Conservation (phyloP, 768 basidiomycete genomes). For the Exsudoporus frostii region DNA sequence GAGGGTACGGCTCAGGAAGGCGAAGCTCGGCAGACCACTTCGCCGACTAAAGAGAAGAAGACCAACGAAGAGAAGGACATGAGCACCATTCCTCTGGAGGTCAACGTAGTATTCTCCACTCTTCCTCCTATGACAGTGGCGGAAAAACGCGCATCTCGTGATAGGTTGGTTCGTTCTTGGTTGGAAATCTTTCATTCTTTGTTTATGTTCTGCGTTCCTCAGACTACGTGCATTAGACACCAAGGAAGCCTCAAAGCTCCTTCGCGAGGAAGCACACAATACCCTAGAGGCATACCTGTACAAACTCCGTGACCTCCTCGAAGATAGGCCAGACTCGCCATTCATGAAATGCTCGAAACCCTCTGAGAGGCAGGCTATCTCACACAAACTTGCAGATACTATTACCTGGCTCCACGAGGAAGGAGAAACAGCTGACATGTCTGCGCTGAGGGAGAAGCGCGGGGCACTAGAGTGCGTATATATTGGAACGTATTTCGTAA, state of each 20-base stretch:
- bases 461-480: conserved; percentile 74
- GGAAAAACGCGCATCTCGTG: conserved; percentile 70
- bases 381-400: conserved; percentile 65
- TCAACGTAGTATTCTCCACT: conserved; percentile 57
- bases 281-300: conserved; percentile 93
- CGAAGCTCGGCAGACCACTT: conserved; percentile 28
- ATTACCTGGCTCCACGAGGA: conserved; percentile 81
- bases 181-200: not conserved
- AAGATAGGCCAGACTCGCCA: conserved; percentile 62
- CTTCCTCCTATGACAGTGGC: conserved; percentile 73
- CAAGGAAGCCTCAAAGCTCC: conserved; percentile 71
- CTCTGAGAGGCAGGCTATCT: conserved; percentile 65
- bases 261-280: conserved; percentile 88
- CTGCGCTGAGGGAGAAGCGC: conserved; percentile 71
- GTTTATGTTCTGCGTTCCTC: conserved; percentile 5
- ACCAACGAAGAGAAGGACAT: conserved; percentile 35
- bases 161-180: conserved; percentile 49
- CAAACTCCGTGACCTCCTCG: conserved; percentile 77
- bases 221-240: conserved; percentile 79
- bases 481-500: not conserved
- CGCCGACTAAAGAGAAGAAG: conserved; percentile 36
- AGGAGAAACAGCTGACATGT: conserved; percentile 79
- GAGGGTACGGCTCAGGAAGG: conserved; percentile 24
- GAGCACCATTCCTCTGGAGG: conserved; percentile 64
- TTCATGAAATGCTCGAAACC: conserved; percentile 83